Conservation (phyloP, 257 asterid species). For the Paulownia fortunei region DNA sequence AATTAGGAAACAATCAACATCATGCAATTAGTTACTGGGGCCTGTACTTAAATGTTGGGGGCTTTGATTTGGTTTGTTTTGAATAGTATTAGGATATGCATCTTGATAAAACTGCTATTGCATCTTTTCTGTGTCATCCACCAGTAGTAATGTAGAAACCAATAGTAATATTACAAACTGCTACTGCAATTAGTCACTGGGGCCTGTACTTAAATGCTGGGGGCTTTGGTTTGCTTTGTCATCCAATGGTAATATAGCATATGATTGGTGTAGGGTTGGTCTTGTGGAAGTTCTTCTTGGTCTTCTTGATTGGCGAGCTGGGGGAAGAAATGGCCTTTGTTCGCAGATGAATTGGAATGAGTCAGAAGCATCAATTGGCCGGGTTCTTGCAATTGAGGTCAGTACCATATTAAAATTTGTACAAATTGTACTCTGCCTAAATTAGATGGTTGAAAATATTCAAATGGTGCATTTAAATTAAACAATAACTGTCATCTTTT, state of each 20-base stretch:
- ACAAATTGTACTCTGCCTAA: neutral
- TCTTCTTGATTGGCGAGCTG: constrained; percentile 99
- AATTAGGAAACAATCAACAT: constrained; percentile 1
- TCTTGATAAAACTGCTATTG: constrained; percentile 21
- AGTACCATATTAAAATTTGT: constrained; percentile 27
- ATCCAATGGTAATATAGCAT: constrained; percentile 15
- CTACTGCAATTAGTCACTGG: neutral
- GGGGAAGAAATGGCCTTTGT: constrained; percentile 81
- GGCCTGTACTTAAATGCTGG: neutral
- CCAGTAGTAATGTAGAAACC: no score
- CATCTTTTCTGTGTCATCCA: constrained; percentile 3
- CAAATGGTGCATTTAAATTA: constrained; percentile 6
- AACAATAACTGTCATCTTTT: constrained; percentile 5
- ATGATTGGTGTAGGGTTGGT: constrained; percentile 76
- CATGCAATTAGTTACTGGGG: constrained; percentile 1
- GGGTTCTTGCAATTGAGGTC: constrained; percentile 96
- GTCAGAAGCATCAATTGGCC: constrained; percentile 96
- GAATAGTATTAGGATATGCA: neutral
- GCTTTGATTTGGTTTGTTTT: constrained; percentile 13
- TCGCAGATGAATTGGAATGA: constrained; percentile 98
- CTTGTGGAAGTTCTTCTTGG: constrained; percentile 98
- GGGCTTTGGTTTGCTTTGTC: constrained; percentile 9
- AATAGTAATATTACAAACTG: neutral
- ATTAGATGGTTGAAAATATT: neutral
- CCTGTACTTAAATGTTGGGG: neutral